Evolutionary conservation across 75 land plant species (phyloP), one percentile per base, ranked within the genome.

Genomic region (Picea sitchensis): DNA sequence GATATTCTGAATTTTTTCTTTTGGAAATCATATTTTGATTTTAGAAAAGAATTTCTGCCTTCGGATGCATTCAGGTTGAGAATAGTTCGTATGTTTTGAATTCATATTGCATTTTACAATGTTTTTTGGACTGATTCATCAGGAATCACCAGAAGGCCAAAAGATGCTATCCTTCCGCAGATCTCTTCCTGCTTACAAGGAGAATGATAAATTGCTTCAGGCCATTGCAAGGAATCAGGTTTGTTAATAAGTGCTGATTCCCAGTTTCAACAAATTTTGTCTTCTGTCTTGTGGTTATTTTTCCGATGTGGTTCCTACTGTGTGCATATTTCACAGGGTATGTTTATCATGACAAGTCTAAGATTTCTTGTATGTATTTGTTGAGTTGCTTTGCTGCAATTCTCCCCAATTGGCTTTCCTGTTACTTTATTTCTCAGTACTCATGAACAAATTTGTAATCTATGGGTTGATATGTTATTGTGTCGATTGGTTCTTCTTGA

Each of bases 171-270:
- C 85, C 12, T 87, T 95, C 60, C 65, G 98, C 58, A 88, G 82
- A 75, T 88, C 89, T 57, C 89, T 96, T 31, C 99, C 99, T 77
- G 88, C 99, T 57, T 91, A 88, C 77, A 92, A 86, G 78, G 91
- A 91, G 80, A 91, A 90, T 81, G 92, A 94, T 32, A 80, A 81
- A 61, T 77, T 96, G 60, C 87, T 96, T 21, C 80, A 84, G 65
- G 93, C 95, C 30, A 87, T 96, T 67, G 93, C 95, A 32, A 89
- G 77, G n/a, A 92, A 96, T 84, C 99, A 96, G 95, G 99, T 96
- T 64, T 67, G 60, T 67, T 38, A 67, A 26, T 36, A 20, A 67
- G 44, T 34, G 18, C 41, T 14, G 34, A 65, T 31, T 65, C 36
- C 36, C 14, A 15, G 17, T 31, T 65, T 65, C 44, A 67, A 17